These are phyloP conservation scores for Kodamaea derodonti DNA, from an alignment of 1,139 yeast genomes.

Conservation along the genomic window DNA sequence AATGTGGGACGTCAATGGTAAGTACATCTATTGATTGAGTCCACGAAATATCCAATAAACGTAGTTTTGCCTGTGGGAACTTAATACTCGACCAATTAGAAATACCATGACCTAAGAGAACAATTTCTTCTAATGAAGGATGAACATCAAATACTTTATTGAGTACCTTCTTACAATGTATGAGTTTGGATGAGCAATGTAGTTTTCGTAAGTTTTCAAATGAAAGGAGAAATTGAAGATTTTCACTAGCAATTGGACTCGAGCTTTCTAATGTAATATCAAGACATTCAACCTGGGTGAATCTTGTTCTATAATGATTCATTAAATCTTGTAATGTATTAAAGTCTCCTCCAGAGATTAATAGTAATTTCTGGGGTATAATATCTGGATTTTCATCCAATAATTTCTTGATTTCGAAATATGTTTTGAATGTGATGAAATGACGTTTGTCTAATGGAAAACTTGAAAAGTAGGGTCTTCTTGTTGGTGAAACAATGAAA, in stretches of 20 bases:
- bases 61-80: constrained; percentile 17
- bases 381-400: constrained; percentile 24
- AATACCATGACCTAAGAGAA: constrained; percentile 32
- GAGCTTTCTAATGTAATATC: constrained; percentile 28
- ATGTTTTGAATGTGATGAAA: constrained; percentile 25
- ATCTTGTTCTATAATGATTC: constrained; percentile 15
- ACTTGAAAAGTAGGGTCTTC: constrained; percentile 24
- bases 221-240: constrained; percentile 22
- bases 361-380: constrained; percentile 23
- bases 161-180: constrained; percentile 7
- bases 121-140: constrained; percentile 19
- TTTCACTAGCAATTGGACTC: constrained; percentile 15
- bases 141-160: constrained; percentile 6
- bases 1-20: constrained; percentile 18
- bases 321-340: constrained; percentile 24
- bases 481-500: constrained; percentile 30
- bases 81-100: constrained; percentile 24
- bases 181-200: constrained; percentile 26
- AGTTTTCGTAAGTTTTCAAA: constrained; percentile 27
- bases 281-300: constrained; percentile 15
- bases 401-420: constrained; percentile 32
- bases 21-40: constrained; percentile 14
- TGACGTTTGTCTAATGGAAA: constrained; percentile 13
- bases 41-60: constrained; percentile 37
- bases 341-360: constrained; percentile 35